Percentiles rank a stretch among this genome's conserved stretches.
These are phyloP conservation scores for Mycosphaerella sp. DNA, from an alignment of 2,329 filamentous ascomycete genomes.

Conservation along the genomic window DNA sequence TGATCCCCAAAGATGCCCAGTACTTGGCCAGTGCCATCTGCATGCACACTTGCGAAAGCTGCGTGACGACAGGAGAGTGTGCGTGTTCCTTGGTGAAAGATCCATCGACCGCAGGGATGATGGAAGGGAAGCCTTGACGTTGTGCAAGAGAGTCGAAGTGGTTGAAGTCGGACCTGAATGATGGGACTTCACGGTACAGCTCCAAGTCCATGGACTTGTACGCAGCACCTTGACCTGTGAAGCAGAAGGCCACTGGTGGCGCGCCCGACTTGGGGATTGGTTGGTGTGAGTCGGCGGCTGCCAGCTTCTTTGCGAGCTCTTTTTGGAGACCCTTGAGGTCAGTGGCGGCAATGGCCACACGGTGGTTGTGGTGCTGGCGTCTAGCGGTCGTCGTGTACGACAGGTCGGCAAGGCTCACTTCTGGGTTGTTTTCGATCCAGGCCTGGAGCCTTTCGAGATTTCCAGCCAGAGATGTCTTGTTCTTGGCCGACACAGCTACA, in stretches of 20 bases:
- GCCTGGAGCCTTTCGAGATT: constrained; percentile 52
- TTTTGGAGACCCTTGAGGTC: constrained; percentile 30
- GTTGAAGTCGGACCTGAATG: constrained; percentile 31
- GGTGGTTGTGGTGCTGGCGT: constrained; percentile 39
- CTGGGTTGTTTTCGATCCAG: constrained; percentile 51
- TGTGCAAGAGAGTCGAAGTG: constrained; percentile 29
- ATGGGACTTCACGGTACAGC: constrained; percentile 28
- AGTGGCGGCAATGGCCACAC: constrained; percentile 31
- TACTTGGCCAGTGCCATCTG: constrained; percentile 38
- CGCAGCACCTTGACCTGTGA: constrained; percentile 37
- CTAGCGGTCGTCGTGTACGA: constrained; percentile 63
- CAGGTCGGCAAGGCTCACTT: constrained; percentile 46
- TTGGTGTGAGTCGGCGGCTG: constrained; percentile 14
- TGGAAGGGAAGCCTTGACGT: constrained; percentile 30
- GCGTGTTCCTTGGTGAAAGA: background rate
- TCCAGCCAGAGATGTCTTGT: constrained; percentile 39
- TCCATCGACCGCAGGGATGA: constrained; percentile 26
- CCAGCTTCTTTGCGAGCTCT: constrained; percentile 8
- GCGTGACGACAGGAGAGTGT: constrained; percentile 25
- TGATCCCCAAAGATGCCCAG: constrained; percentile 28
- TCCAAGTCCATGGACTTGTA: constrained; percentile 27
- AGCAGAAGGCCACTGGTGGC: constrained; percentile 34
- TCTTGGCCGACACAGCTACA: constrained; percentile 56
- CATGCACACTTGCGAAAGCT: constrained; percentile 37
- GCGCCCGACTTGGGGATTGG: constrained; percentile 16